Percentiles rank a stretch among this genome's conserved stretches.
Conservation (phyloP, 345 rosid species). For the Gossypium raimondii region DNA sequence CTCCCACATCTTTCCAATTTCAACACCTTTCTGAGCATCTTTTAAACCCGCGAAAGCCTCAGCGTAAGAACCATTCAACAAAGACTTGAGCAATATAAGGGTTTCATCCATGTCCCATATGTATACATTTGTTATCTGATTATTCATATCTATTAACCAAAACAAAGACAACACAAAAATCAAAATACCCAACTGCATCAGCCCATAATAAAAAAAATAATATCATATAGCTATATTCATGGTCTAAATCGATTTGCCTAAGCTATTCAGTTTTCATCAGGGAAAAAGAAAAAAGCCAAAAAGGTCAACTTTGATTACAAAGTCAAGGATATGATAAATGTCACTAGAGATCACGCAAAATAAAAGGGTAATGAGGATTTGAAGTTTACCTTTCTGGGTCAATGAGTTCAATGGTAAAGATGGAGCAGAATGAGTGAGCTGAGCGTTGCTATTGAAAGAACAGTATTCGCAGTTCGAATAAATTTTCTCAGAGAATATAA, state of each 20-base stretch:
- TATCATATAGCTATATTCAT: neutral
- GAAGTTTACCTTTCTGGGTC: conserved; percentile 3
- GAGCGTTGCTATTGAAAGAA: neutral
- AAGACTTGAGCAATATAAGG: conserved; percentile 79
- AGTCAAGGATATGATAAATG: neutral
- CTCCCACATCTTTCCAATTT: conserved; percentile 84
- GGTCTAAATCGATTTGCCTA: neutral
- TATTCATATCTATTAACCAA: conserved; percentile 15
- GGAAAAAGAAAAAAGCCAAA: no score
- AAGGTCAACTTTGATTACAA: neutral
- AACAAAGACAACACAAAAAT: neutral
- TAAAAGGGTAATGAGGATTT: neutral
- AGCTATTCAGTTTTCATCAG: neutral
- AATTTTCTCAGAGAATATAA: neutral
- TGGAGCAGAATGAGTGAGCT: conserved; percentile 5
- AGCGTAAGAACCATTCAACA: conserved; percentile 63
- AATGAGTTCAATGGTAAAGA: conserved; percentile 5
- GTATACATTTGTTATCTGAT: conserved; percentile 47
- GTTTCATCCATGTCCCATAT: conserved; percentile 97
- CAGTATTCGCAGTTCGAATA: neutral
- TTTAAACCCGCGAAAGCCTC: conserved; percentile 47
- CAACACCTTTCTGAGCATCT: conserved; percentile 61
- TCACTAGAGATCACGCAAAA: neutral
- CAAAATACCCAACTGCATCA: conserved; percentile 24
- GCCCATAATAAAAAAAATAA: neutral